Base-by-base conservation (phyloP, 1,139 yeast species). In the Pichia sp. region DNA sequence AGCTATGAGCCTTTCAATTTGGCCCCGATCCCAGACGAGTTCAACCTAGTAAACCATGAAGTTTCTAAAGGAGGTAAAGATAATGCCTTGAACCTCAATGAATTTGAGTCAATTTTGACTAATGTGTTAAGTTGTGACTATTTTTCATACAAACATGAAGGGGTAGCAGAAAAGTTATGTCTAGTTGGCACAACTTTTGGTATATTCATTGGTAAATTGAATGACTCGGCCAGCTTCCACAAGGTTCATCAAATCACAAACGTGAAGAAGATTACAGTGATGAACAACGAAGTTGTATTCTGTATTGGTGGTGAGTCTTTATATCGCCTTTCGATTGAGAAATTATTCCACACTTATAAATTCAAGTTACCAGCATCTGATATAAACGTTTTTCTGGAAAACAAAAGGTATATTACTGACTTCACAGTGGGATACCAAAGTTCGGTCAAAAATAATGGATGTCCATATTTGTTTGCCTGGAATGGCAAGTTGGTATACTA, bases 261-360 rank as follows among this genome's bases (percentile, higher is more conserved):
- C 51, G 82, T 87, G 16, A 74, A 79, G n/a, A 85, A 83, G 62
- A 71, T 92, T 46, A 78, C 80, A 26, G 84, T 85, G 6, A 72
- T 87, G 45, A 78, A 82, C 4, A 77, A 78, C 30, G 74, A 58
- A 80, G 84, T 86, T 44, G 73, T 87, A 11, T 71, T 89, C 16
- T 71, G 87, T 2, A 72, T 89, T 51, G 79, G 84, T 15, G 85
- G 80, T 57, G 81, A 78, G 59, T 76, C 77, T 16, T 72, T 92
- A 51, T 75, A 82, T 54, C 84, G 86, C 68, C 83, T 84, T 61
- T 79, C 82, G 32, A 71, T 90, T 64, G 74, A 72, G 65, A 67
- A 66, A 66, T 53, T 76, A 60, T 58, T 59, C 31, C 51, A 55
- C 3, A 57, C 63, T 16, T 66, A 62, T 45, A 70, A 42, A 41